Base-by-base conservation (phyloP, 768 basidiomycete genomes). In the Guyanaporus albipodus region DNA sequence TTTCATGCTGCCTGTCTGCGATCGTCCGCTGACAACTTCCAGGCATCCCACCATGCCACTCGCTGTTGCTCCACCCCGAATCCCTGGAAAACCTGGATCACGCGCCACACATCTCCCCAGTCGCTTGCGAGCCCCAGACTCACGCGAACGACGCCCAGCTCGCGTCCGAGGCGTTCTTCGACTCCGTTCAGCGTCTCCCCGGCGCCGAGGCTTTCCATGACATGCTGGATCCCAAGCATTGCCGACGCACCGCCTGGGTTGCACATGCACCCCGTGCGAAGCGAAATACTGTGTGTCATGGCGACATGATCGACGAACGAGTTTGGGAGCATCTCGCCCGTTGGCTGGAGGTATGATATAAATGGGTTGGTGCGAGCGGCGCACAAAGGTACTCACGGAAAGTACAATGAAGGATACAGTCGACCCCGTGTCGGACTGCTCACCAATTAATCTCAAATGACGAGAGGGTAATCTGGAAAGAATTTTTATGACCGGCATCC, bases 201-300 rank as follows among this genome's bases (percentile, higher is more conserved):
- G 1, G 73, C 68, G 50, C 73, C 78, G 0, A 89, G 73, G 12
- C 62, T 67, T 6, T 71, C 68, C 87, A 89, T 90, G 47, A 82
- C 73, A n/a, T 75, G 71, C 48, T 80, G 68, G 24, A 89, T 75
- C 0, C 82, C 82, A 4, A 90, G 73, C 12, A 91, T 67, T 5
- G 84, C 77, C 1, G 86, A 80, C 0, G 87, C 85, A 15, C 82
- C 89, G 9, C 90, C 90, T 14, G 89, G 87, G 53, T 91, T 92
- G 60, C 90, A 92, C 79, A 91, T 83, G 63, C 89, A 92, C 0
- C 89, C 89, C 3, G 88, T 87, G 34, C 89, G 82, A 24, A 91
- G 66, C 15, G 87, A 89, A 46, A 91, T 82, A 40, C 74, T 77
- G 53, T 77, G 73, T 42, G 66, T 70, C 15, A 80, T 73, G 14